Conservation (phyloP, 2,329 filamentous ascomycete species). For the Westerdykella ornata region DNA sequence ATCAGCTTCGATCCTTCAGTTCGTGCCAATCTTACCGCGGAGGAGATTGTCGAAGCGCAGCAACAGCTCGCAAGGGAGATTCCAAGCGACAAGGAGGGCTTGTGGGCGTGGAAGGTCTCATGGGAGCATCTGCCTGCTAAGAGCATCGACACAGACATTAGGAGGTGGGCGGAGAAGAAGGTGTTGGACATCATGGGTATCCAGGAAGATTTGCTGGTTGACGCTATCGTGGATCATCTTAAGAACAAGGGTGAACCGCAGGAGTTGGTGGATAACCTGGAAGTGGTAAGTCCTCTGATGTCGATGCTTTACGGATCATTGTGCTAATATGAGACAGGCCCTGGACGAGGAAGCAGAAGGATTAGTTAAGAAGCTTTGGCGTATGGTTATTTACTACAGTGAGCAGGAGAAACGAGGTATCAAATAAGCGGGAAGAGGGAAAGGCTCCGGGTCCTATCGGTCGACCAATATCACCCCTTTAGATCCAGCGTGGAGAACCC, state of each 20-base stretch:
- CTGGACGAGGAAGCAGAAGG: conserved; percentile 92
- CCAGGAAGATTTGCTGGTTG: conserved; percentile 91
- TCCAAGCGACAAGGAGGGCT: conserved; percentile 72
- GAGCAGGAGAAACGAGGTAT: conserved; percentile 89
- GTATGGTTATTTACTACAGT: conserved; percentile 96
- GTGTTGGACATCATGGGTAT: conserved; percentile 94
- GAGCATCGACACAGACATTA: conserved; percentile 75
- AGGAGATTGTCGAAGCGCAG: conserved; percentile 77
- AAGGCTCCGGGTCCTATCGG: too few relatives aligned
- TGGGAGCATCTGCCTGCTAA: conserved; percentile 86
- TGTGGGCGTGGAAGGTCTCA: conserved; percentile 89
- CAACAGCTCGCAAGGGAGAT: conserved; percentile 82
- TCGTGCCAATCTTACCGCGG: conserved; percentile 60
- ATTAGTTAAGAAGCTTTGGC: conserved; percentile 93
- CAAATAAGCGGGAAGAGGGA: too few relatives aligned
- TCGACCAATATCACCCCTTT: too few relatives aligned
- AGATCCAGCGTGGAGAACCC: too few relatives aligned
- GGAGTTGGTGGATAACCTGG: conserved; percentile 75
- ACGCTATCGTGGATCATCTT: conserved; percentile 84
- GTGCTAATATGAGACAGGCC: conserved; percentile 51
- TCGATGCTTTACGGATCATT: background rate
- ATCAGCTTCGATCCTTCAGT: conserved; percentile 42
- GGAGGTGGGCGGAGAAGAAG: conserved; percentile 96
- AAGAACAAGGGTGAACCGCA: conserved; percentile 67
- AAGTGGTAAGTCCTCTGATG: conserved; percentile 57